Conservation (phyloP, 352 stramenopile genomes). For the Globisporangium polare region DNA sequence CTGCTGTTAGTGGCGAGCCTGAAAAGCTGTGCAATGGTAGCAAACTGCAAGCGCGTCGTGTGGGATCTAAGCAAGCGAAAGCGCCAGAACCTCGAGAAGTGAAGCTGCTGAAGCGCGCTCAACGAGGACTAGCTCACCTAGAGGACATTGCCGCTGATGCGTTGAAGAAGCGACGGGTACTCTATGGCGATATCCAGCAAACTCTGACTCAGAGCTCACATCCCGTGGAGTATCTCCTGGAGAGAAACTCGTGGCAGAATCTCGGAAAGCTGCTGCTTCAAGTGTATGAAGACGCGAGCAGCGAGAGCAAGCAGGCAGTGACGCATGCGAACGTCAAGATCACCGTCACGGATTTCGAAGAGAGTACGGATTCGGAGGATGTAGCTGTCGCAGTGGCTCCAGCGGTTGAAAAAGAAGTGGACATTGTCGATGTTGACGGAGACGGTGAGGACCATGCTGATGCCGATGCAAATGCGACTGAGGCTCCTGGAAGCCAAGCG, state of each 20-base stretch:
- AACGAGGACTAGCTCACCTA: conserved; percentile 8
- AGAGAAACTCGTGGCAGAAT: conserved; percentile 40
- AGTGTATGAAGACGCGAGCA: conserved; percentile 54
- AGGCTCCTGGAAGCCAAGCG: neutral
- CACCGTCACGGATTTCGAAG: conserved; percentile 12
- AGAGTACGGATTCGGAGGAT: neutral
- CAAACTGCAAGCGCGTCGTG: neutral
- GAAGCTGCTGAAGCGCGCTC: conserved; percentile 16
- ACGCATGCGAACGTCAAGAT: conserved; percentile 26
- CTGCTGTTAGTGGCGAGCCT: neutral
- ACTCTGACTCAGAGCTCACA: conserved; percentile 15
- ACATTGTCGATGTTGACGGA: neutral
- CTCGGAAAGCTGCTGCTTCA: conserved; percentile 60
- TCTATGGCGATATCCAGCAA: conserved; percentile 19
- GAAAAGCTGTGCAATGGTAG: too few relatives aligned
- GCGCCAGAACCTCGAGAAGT: neutral
- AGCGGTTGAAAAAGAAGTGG: neutral
- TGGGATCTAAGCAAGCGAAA: neutral
- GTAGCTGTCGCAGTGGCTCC: neutral
- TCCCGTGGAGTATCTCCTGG: conserved; percentile 35
- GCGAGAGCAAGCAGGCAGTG: conserved; percentile 19
- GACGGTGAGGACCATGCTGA: neutral
- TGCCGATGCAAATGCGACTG: neutral
- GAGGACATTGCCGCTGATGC: conserved; percentile 6
- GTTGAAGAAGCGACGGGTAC: conserved; percentile 29